Percentiles rank a stretch among this genome's conserved stretches.
Conservation (phyloP, 345 rosid genomes). For the Aurinia saxatilis region DNA sequence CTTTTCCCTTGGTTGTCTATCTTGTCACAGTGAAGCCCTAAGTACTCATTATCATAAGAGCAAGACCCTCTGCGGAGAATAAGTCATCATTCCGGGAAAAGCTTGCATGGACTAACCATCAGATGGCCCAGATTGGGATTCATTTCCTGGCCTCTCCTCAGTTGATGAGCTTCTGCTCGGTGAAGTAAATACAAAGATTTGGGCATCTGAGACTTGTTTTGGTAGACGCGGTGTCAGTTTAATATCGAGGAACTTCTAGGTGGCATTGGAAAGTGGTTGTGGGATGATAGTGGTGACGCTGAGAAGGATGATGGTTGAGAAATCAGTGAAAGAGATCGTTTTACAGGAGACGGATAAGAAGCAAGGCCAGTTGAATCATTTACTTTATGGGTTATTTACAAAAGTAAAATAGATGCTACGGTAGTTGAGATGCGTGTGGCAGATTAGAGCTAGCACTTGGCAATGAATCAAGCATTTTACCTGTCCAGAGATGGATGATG, state of each 20-base stretch:
- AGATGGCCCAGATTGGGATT: constrained; percentile 55
- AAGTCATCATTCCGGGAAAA: constrained; percentile 63
- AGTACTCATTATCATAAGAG: constrained; percentile 50
- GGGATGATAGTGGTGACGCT: constrained; percentile 43
- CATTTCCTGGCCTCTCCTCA: constrained; percentile 29
- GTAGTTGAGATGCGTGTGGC: not conserved
- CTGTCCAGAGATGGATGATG: constrained; percentile 49
- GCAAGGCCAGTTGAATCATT: constrained; percentile 42
- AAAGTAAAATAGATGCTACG: constrained; percentile 8
- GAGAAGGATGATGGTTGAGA: constrained; percentile 53
- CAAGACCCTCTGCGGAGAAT: constrained; percentile 60
- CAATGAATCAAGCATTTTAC: constrained; percentile 31
- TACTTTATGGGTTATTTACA: constrained; percentile 13
- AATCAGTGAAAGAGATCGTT: constrained; percentile 50
- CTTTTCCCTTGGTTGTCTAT: constrained; percentile 33
- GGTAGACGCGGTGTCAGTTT: constrained; percentile 33
- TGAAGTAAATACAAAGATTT: constrained; percentile 19
- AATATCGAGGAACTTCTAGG: constrained; percentile 38
- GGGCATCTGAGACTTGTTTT: constrained; percentile 35
- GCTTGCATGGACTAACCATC: constrained; percentile 86
- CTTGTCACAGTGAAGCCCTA: constrained; percentile 39
- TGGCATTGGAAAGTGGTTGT: constrained; percentile 34
- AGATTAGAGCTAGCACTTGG: not conserved
- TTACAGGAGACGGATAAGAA: constrained; percentile 45
- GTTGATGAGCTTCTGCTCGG: constrained; percentile 22